Conservation (phyloP, 2,329 filamentous ascomycete species). For the Echinosphaeria canescens region DNA sequence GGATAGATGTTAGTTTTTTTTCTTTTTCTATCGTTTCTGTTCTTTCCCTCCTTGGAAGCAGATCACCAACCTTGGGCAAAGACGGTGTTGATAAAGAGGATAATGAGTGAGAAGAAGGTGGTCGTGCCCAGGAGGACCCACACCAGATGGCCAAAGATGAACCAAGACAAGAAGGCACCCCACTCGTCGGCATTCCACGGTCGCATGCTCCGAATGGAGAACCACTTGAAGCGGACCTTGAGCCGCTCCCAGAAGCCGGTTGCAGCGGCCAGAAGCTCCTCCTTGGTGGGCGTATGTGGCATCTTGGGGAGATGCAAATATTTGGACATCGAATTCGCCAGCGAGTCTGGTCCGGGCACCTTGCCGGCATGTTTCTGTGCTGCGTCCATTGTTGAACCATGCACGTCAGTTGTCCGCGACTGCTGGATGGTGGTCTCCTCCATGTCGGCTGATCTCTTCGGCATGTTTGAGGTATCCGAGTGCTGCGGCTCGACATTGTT, state of each 20-base stretch:
- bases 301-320: conserved; percentile 43
- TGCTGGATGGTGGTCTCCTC: conserved; percentile 1
- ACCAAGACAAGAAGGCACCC: conserved; percentile 87
- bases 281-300: conserved; percentile 78
- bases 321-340: conserved; percentile 30
- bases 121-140: conserved; percentile 97
- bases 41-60: too few species aligned
- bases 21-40: too few species aligned
- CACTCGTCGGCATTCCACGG: conserved; percentile 96
- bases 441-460: background rate
- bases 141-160: conserved; percentile 76
- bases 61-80: conserved; percentile 59
- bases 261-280: conserved; percentile 78
- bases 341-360: conserved; percentile 12
- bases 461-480: too few species aligned
- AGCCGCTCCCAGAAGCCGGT: conserved; percentile 84
- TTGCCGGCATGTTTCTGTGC: too few species aligned
- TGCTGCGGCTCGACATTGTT: too few species aligned
- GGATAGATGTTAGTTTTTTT: too few species aligned
- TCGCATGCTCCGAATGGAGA: conserved; percentile 79
- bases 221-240: conserved; percentile 91
- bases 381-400: too few species aligned
- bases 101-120: conserved; percentile 83
- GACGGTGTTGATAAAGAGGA: conserved; percentile 85
- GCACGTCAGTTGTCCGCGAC: conserved; percentile 1